Base-by-base conservation (phyloP, 2,329 filamentous ascomycete genomes). In the Graphium sp. region DNA sequence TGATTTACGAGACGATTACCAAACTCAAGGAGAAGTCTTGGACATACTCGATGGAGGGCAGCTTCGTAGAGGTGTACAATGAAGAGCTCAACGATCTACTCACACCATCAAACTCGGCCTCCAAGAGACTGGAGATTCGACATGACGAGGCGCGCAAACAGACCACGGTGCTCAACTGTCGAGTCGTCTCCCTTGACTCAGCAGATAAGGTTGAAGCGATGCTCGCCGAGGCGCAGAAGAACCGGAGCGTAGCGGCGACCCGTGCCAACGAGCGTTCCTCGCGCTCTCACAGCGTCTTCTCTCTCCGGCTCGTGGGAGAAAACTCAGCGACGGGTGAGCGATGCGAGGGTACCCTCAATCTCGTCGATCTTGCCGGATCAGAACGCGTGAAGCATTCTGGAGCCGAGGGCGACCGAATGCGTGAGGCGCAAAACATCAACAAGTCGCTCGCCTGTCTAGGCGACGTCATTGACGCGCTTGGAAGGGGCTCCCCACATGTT, bases 381-480 rank as follows among this genome's bases (percentile, higher is more conserved):
- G 89, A 98, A 52, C 68, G 87, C 26, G 60, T 94, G 22, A 85
- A 87, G 53, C 76, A 91, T 47, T 87, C 80, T 26, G 75, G 81
- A 36, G 83, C 77, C 4, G 81, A 85, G 33, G 87, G 87, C 2
- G 83, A 87, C 26, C 68, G 84, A 26, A 72, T 91, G 56, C 82
- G 78, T 52, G 89, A 98, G 56, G 94, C 89, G 2, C 85, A 94
- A 44, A 92, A 81, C 48, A 98, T 98, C 65, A 98, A 98, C 60
- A 87, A 83, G 57, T 89, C 79, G 41, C 58, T 98, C 40, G 84
- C 80, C 43, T 92, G 84, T 41, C 59, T 98, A 3, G 84, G 89
- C 5, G 87, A 95, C 50, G 89, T 98, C 17, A 93, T 98, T 44
- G 80, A 82, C 27, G 84, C 84, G 0, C 65, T 98, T n/a, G 87